Evolutionary conservation across 305 asterid genomes (phyloP), one percentile per base, ranked within the genome.

Genomic region (Solanum hybrid): DNA sequence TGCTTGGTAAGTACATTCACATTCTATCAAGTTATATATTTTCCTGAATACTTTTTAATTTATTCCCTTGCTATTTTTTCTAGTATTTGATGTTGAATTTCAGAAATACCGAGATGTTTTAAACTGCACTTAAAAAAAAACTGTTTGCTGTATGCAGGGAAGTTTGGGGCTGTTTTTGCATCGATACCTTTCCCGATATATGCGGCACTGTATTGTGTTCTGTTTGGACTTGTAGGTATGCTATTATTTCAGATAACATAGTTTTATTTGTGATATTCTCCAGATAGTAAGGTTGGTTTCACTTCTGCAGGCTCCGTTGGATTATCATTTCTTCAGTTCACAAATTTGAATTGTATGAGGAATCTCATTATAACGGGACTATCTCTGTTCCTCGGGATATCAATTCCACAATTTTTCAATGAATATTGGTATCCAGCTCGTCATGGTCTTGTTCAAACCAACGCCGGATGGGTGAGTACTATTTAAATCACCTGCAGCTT

Each of bases 151-250:
- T 37, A 46, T 87, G 94, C 97, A 97, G 99, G 99, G 89, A 97
- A 97, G 91, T 97, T 97, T 81, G 99, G 99, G 86, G 99, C 99
- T 89, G 98, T 97, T 89, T 97, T 97, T 89, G 99, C 99, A 77
- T 97, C 99, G 34, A 97, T 97, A 82, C 99, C 99, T 2, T 95
- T 97, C 88, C 95, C 99, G 1, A 96, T 97, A 91, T 97, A 89
- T 64, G 99, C 99, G 29, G 99, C 99, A 26, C 86, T 97, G 16
- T 96, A 97, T 91, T 97, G 99, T 91, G 94, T 97, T 91, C 94
- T 97, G 39, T 97, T 97, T 91, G 99, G 98, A 93, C 98, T 97
- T 80, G 99, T 97, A 78, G 99, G 99, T 97, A 96, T 20, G 98
- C 90, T 13, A 85, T 87, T 86, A 33, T 78, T 91, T 40, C 51